These are phyloP conservation scores for Phyllostachys edulis DNA, from an alignment of 176 grass and related monocot species.

Conservation along the genomic window DNA sequence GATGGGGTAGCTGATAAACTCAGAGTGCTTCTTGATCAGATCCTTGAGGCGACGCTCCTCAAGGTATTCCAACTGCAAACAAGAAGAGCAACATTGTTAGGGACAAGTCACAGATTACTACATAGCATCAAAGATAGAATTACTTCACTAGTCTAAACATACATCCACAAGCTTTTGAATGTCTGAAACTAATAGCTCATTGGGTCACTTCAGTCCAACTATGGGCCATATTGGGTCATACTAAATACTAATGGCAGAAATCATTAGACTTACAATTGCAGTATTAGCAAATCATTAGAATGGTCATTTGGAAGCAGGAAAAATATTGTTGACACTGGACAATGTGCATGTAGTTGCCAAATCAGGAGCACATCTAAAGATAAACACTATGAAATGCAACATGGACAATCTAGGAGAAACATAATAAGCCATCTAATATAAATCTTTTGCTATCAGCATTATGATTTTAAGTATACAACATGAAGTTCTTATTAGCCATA, in stretches of 20 bases:
- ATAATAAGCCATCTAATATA: neutral
- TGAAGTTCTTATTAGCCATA: neutral
- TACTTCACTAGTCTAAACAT: neutral
- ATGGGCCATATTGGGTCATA: neutral
- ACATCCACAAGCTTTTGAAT: neutral
- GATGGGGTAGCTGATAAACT: conserved; percentile 99
- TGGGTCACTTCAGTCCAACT: neutral
- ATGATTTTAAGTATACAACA: neutral
- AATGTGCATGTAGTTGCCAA: neutral
- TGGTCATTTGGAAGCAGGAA: neutral
- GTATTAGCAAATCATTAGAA: neutral
- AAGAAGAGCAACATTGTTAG: neutral
- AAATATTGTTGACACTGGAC: neutral
- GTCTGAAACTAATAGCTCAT: neutral
- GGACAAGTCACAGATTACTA: neutral
- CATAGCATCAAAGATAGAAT: neutral
- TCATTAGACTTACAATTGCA: neutral
- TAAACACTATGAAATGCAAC: no score
- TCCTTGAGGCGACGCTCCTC: conserved; percentile 96
- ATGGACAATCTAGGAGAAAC: neutral
- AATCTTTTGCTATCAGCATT: neutral
- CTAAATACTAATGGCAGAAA: neutral
- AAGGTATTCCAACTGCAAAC: conserved; percentile 77
- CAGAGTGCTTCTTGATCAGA: conserved; percentile 93
- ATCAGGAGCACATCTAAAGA: neutral